A percentile compares a stretch with the other conserved stretches of the same genome.
These are phyloP conservation scores for Exophiala lecanii-corni DNA, from an alignment of 2,329 filamentous ascomycete species.

Conservation along the genomic window DNA sequence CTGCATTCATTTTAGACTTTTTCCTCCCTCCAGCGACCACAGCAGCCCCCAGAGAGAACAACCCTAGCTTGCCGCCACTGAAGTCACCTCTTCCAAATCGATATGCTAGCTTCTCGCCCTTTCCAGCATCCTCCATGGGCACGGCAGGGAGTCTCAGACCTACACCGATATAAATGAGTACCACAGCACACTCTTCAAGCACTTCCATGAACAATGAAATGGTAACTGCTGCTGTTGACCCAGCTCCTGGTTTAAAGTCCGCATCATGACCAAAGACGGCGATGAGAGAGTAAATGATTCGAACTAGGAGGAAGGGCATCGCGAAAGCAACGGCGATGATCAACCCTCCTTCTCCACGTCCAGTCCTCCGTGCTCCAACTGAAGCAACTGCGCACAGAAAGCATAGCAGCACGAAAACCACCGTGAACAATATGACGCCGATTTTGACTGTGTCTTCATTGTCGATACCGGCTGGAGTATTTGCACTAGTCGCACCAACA, in stretches of 20 bases:
- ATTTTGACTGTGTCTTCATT: constrained; percentile 26
- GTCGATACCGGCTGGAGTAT: constrained; percentile 20
- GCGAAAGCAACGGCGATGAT: constrained; percentile 29
- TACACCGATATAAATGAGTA: constrained; percentile 28
- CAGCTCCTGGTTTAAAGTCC: constrained; percentile 24
- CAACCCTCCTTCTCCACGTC: constrained; percentile 29
- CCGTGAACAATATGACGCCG: constrained; percentile 30
- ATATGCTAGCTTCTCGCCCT: background rate
- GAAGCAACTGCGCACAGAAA: constrained; percentile 26
- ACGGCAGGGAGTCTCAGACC: constrained; percentile 23
- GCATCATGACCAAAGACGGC: constrained; percentile 27
- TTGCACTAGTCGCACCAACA: constrained; percentile 25
- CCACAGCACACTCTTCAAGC: constrained; percentile 31
- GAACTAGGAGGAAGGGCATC: constrained; percentile 30
- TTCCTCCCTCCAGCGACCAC: background rate
- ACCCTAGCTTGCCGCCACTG: constrained; percentile 1
- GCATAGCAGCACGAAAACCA: constrained; percentile 24
- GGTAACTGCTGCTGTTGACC: constrained; percentile 25
- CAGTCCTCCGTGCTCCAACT: constrained; percentile 22
- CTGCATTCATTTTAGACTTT: background rate
- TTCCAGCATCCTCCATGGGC: background rate
- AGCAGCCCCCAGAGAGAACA: constrained; percentile 3
- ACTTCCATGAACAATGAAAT: constrained; percentile 31
- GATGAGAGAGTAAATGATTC: constrained; percentile 31
- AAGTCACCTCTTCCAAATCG: constrained; percentile 3